Base-by-base conservation (phyloP, 345 rosid genomes). In the Gossypium longicalyx region DNA sequence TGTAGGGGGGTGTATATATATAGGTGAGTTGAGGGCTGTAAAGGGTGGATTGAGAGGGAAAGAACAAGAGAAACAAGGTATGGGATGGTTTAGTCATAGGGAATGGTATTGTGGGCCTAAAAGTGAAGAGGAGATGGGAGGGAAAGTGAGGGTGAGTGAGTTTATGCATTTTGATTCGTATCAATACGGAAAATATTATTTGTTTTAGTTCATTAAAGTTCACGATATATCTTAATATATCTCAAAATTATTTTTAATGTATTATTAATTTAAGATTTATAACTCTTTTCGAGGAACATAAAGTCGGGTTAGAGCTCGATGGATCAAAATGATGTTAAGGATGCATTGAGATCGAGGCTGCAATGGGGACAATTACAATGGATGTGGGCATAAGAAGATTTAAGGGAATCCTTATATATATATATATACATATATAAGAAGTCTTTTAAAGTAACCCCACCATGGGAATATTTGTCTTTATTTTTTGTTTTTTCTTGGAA, bases 401-500 rank as follows among this genome's bases (percentile, higher is more conserved):
- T 84, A 75, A 67, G 41, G 76, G 86, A 83, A 83, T 83, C 82
- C 29, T 69, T 63, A 23, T 38, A 13, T 4, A 13, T 13, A 19
- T 6, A 52, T 7, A 53, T 16, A 17, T n/a, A 53, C 25, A 12
- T 7, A 54, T 16, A n/a, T n/a, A n/a, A 16, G 12, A 43, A 66
- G n/a, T 17, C 49, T 25, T 71, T 71, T 16, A 59, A 47, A 43
- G 10, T 15, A 66, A 61, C 47, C 58, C 73, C 75, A 80, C 78
- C 16, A 44, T 66, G 71, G 81, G 84, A 82, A 80, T 81, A 82
- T 83, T 82, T 45, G 59, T 70, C 68, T 67, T 79, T 73, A 77
- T 78, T 20, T 20, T 51, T 69, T 15, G 51, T 20, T 20, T 57
- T 57, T 57, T 12, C 7, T 23, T 56, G 20, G 45, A 58, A 23